Evolutionary conservation across 805 yeast species (phyloP), one percentile per base, ranked within the genome.

Genomic region (Wickerhamiella hasegawae): DNA sequence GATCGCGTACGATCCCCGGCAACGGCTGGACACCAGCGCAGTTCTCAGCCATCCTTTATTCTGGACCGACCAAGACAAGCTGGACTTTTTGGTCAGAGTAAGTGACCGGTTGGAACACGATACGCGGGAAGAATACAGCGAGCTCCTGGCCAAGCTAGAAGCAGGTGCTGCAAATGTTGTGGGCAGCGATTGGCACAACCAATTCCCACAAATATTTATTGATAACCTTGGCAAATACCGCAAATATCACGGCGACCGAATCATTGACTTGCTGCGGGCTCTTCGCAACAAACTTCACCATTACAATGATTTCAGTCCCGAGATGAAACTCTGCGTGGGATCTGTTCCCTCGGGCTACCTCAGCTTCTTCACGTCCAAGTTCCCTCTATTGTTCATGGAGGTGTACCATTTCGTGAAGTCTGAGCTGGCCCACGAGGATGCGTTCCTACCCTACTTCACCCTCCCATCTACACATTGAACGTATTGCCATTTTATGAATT

Each of bases 271-370:
- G 34, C 57, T 90, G 39, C 63, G 99, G 39, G 95, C 95, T 0
- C 56, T 90, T 45, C 66, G 99, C 47, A 90, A 90, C 59, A 90
- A 90, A 55, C 77, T 82, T 49, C 97, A 90, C 54, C 99, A 90
- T 54, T 87, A 69, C 54, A 83, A 83, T 57, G 98, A 90, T 53
- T 59, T 85, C 34, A 22, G 39, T 51, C 65, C 58, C 8, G 68
- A 62, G 11, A 63, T 90, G 39, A 73, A 71, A 35, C 52, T 51
- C 12, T 64, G 69, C 33, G 77, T 90, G 71, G 76, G 82, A 15
- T 77, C 87, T 0, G 57, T 83, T 19, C 95, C 96, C 0, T 71
- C 72, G 33, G 95, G 93, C 0, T 90, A 81, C 52, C 79, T 82
- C 54, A 55, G 61, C 30, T 90, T 80, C 53, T 90, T 83, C 56